phyloP scores from a whole-genome alignment of 768 basidiomycete species.

The Paxillus ammoniavirescens region DNA sequence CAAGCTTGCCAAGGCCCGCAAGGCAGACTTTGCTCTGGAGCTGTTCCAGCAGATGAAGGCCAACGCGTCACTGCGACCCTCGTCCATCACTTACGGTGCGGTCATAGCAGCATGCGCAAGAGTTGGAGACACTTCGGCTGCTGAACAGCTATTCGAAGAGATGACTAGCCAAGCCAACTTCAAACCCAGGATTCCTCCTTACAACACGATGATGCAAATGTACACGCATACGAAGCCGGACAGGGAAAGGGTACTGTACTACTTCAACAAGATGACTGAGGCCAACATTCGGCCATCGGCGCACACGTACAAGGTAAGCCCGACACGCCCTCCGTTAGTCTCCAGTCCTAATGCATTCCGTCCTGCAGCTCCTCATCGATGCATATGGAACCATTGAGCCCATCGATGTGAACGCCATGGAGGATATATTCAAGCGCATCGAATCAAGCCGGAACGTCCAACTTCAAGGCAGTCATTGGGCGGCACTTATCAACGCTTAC shows the following conservation, averaged over 20 bases:
- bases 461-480: slow-evolving; percentile 65
- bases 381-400: slow-evolving; percentile 86
- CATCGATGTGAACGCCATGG: slow-evolving; percentile 69
- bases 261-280: slow-evolving; percentile 61
- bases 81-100: slow-evolving; percentile 92
- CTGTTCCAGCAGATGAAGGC: slow-evolving; percentile 88
- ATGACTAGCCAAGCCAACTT: slow-evolving; percentile 76
- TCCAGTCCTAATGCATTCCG: background rate
- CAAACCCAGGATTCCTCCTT: slow-evolving; percentile 89
- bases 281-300: slow-evolving; percentile 72
- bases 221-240: slow-evolving; percentile 90
- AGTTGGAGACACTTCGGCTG: slow-evolving; percentile 82
- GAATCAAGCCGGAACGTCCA: slow-evolving; percentile 34
- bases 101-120: slow-evolving; percentile 92
- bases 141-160: slow-evolving; percentile 81
- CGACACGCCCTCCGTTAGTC: background rate
- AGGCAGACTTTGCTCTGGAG: slow-evolving; percentile 84
- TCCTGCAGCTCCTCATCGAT: slow-evolving; percentile 75
- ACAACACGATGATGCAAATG: slow-evolving; percentile 99
- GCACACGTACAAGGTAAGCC: slow-evolving; percentile 88
- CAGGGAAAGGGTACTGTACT: slow-evolving; percentile 71
- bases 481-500: slow-evolving; percentile 84
- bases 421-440: slow-evolving; percentile 65
- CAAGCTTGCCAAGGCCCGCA: slow-evolving; percentile 91
- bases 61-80: slow-evolving; percentile 50